Evolutionary conservation across 2,329 filamentous ascomycete species (phyloP).

Genomic region (Pyrenophora tritici-repentis): DNA sequence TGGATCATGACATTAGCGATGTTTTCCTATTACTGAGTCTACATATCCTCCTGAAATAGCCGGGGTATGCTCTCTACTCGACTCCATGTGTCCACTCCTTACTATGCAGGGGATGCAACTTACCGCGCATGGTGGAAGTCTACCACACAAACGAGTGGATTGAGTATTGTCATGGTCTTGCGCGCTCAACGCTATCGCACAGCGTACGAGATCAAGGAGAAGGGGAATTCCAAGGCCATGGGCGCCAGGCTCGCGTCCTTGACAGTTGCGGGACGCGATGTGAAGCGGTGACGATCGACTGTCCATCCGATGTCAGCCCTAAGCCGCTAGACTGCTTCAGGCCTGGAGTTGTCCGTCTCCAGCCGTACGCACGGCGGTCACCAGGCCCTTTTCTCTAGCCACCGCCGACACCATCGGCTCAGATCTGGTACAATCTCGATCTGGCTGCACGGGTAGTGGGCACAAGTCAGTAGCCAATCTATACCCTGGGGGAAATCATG

Average conservation of each 20-base stretch:
- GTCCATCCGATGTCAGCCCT: constrained; percentile 25
- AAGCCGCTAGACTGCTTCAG: constrained; percentile 20
- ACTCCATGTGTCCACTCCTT: not conserved
- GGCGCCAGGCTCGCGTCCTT: constrained; percentile 23
- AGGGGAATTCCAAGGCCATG: constrained; percentile 6
- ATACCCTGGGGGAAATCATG: not conserved
- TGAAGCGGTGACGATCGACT: constrained; percentile 30
- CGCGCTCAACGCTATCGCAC: constrained; percentile 13
- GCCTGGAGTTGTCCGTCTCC: constrained; percentile 6
- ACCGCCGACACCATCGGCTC: not conserved
- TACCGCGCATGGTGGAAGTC: constrained; percentile 60
- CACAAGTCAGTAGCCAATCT: not conserved
- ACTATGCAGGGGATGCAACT: constrained; percentile 10
- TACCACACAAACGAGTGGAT: constrained; percentile 55
- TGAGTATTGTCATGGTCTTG: constrained; percentile 48
- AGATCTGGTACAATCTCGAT: not conserved
- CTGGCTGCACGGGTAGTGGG: too few species aligned
- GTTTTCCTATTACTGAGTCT: not conserved
- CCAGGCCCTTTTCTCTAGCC: not conserved
- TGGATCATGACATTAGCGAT: constrained; percentile 33
- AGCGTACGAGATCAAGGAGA: not conserved
- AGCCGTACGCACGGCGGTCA: not conserved
- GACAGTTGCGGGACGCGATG: constrained; percentile 23
- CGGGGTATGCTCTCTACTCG: not conserved
- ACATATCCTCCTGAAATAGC: too few species aligned